Evolutionary conservation across 1,139 yeast species (phyloP).

Genomic region (Debaryomyces sp.): DNA sequence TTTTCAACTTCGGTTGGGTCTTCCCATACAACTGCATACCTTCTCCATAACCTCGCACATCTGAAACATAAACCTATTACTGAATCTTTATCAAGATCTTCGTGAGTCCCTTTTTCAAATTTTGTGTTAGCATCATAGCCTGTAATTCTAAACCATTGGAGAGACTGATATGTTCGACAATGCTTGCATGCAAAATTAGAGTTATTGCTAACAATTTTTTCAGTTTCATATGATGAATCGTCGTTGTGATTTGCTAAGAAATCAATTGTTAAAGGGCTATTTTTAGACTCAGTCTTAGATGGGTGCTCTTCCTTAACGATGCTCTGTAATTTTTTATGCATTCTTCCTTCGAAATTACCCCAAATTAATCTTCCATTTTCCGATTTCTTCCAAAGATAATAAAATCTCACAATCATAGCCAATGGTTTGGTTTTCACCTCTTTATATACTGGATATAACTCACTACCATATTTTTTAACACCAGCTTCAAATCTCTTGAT

Average conservation of each 20-base stretch:
- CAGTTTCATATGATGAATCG: slow-evolving; percentile 67
- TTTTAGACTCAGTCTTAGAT: slow-evolving; percentile 16
- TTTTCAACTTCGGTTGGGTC: slow-evolving; percentile 69
- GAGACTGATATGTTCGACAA: slow-evolving; percentile 57
- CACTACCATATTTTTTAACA: slow-evolving; percentile 75
- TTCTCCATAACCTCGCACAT: slow-evolving; percentile 89
- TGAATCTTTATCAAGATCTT: slow-evolving; percentile 25
- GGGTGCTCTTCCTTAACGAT: slow-evolving; percentile 33
- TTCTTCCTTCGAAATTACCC: slow-evolving; percentile 81
- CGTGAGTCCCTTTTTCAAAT: slow-evolving; percentile 21
- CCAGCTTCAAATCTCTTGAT: slow-evolving; percentile 72
- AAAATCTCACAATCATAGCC: slow-evolving; percentile 80
- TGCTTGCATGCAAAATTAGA: slow-evolving; percentile 61
- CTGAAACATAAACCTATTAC: slow-evolving; percentile 71
- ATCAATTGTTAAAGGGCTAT: slow-evolving; percentile 26
- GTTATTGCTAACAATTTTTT: slow-evolving; percentile 39
- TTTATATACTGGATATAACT: slow-evolving; percentile 70
- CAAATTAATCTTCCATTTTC: slow-evolving; percentile 72
- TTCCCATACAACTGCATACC: slow-evolving; percentile 91
- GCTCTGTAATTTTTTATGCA: slow-evolving; percentile 52
- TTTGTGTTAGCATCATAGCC: slow-evolving; percentile 50
- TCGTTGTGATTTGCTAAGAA: slow-evolving; percentile 65
- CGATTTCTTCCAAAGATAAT: slow-evolving; percentile 91
- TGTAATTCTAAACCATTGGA: slow-evolving; percentile 73
- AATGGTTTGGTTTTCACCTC: slow-evolving; percentile 70